Conservation (phyloP, 163 green algal species). For the Chlorella variabilis region DNA sequence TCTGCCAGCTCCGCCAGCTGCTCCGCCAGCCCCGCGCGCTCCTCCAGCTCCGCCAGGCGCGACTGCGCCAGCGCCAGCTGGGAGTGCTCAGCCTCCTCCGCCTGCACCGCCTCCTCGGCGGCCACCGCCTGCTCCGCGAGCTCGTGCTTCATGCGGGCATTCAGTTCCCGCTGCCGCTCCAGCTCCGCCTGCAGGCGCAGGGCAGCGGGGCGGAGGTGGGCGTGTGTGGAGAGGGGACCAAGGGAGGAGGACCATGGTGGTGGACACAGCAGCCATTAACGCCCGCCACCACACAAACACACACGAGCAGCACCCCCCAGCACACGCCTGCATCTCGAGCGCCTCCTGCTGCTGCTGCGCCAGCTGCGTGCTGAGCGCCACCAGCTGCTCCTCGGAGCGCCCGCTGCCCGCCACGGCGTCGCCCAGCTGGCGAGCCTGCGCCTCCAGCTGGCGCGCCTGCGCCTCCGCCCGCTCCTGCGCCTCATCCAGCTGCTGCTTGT, state of each 20-base stretch:
- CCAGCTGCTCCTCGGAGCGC: constrained; percentile 33
- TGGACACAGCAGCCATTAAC: no score
- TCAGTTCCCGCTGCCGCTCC: constrained; percentile 31
- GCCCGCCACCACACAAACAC: not conserved
- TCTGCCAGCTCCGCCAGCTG: constrained; percentile 33
- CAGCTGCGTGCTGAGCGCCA: constrained; percentile 40
- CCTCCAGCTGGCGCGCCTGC: not conserved
- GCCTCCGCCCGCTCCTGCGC: constrained; percentile 2
- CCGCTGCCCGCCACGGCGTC: not conserved
- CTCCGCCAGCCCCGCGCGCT: constrained; percentile 5
- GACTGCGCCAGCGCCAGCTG: not conserved
- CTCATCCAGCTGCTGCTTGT: constrained; percentile 40
- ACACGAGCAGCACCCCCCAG: not conserved
- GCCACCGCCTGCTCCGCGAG: constrained; percentile 37
- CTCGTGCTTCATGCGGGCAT: constrained; percentile 35
- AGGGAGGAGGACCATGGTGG: no score
- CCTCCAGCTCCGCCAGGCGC: constrained; percentile 20
- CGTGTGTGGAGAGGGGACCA: no score
- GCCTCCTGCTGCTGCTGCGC: constrained; percentile 33
- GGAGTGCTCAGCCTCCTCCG: constrained; percentile 6
- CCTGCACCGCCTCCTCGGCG: constrained; percentile 19
- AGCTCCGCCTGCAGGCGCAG: constrained; percentile 21
- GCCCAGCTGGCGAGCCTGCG: not conserved
- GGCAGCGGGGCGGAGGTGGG: not conserved
- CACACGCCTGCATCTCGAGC: constrained; percentile 21